These are phyloP conservation scores for Gossypium longicalyx DNA, from an alignment of 345 rosid species.

Conservation along the genomic window DNA sequence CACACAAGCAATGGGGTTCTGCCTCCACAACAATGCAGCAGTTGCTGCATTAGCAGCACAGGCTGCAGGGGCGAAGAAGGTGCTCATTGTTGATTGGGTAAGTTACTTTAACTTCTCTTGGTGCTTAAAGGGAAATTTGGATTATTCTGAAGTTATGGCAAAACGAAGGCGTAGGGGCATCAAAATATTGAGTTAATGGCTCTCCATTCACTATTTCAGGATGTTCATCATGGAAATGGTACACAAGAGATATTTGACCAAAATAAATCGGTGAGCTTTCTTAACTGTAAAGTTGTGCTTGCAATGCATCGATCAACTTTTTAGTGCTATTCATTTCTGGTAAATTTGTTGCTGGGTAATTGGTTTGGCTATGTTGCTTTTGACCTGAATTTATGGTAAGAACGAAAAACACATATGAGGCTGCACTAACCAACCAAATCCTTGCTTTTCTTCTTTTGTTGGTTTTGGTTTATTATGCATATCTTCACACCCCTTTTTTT, in stretches of 20 bases:
- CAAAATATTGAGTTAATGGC: background rate
- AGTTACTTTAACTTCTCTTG: constrained; percentile 22
- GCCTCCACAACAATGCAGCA: constrained; percentile 99
- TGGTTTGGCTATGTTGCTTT: constrained; percentile 5
- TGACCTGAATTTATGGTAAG: background rate
- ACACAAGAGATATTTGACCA: constrained; percentile 90
- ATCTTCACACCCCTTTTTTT: background rate
- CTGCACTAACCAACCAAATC: background rate
- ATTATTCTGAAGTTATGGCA: background rate
- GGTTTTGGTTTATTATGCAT: background rate
- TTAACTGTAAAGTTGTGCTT: constrained; percentile 8
- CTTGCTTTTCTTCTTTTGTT: background rate
- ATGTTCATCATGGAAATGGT: constrained; percentile 99
- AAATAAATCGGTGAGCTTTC: constrained; percentile 70
- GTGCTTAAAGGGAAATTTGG: constrained; percentile 9
- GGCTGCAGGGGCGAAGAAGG: constrained; percentile 88
- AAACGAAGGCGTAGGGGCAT: background rate
- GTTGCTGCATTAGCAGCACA: constrained; percentile 90
- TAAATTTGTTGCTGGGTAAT: constrained; percentile 10
- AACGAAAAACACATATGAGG: constrained; percentile 3
- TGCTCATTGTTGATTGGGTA: constrained; percentile 96
- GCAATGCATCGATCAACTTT: background rate
- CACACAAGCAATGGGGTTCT: constrained; percentile 90
- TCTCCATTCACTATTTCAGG: constrained; percentile 45
- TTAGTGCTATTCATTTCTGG: background rate